These are phyloP conservation scores for Arabidopsis hybrid DNA, from an alignment of 441 rosid species.

Conservation along the genomic window DNA sequence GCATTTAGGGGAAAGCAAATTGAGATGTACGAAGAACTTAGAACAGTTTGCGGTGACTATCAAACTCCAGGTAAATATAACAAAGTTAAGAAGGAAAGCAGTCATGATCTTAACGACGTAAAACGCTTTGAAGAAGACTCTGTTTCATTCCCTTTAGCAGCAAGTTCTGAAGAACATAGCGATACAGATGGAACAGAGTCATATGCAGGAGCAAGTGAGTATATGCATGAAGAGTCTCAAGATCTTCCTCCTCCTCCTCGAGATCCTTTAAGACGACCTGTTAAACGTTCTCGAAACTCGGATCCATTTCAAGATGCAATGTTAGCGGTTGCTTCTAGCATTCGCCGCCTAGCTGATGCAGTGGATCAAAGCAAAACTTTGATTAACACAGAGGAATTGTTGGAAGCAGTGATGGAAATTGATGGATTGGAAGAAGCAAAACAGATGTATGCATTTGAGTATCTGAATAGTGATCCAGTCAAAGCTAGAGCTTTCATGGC, in stretches of 20 bases:
- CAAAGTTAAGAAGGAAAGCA: slow-evolving; percentile 67
- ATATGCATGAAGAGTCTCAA: slow-evolving; percentile 58
- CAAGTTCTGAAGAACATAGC: slow-evolving; percentile 67
- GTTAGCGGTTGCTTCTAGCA: slow-evolving; percentile 75
- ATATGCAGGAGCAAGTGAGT: slow-evolving; percentile 57
- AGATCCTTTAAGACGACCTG: slow-evolving; percentile 61
- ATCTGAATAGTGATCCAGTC: slow-evolving; percentile 78
- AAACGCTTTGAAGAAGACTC: slow-evolving; percentile 76
- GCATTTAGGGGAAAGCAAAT: slow-evolving; percentile 82
- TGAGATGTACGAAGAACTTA: slow-evolving; percentile 87
- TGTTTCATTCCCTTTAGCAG: slow-evolving; percentile 58
- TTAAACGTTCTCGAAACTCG: slow-evolving; percentile 59
- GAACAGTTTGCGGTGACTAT: slow-evolving; percentile 81
- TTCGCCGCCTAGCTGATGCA: slow-evolving; percentile 76
- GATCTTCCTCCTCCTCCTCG: slow-evolving; percentile 72
- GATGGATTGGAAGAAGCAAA: slow-evolving; percentile 86
- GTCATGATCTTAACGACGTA: slow-evolving; percentile 44
- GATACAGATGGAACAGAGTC: slow-evolving; percentile 91
- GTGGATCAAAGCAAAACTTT: slow-evolving; percentile 62
- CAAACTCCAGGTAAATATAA: slow-evolving; percentile 77
- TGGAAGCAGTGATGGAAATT: slow-evolving; percentile 83
- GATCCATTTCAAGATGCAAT: slow-evolving; percentile 78
- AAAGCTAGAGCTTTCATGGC: slow-evolving; percentile 94
- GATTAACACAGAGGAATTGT: slow-evolving; percentile 64
- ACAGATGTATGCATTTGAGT: slow-evolving; percentile 93